A percentile compares a stretch with the other conserved stretches of the same genome.
Evolutionary conservation across 768 basidiomycete genomes (phyloP).

Genomic region (Tylopilus plumbeoviolaceoides): DNA sequence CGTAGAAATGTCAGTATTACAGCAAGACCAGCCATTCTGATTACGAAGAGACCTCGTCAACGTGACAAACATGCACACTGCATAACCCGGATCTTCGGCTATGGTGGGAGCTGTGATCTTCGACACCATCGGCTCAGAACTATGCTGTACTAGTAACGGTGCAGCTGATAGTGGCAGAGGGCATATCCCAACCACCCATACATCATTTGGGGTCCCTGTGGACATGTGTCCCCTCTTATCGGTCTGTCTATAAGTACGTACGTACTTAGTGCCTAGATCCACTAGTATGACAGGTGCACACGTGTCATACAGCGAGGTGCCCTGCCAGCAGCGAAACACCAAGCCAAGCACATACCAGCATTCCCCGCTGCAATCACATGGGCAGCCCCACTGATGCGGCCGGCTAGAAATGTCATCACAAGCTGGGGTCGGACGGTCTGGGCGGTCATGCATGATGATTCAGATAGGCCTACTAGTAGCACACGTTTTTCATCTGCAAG

Average conservation of each 20-base stretch:
- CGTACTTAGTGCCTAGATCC: not conserved
- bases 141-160: too few relatives aligned
- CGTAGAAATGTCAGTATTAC: constrained; percentile 1
- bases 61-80: not conserved
- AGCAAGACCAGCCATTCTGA: constrained; percentile 3
- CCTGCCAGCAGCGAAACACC: too few relatives aligned
- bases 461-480: too few relatives aligned
- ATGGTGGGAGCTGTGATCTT: too few relatives aligned
- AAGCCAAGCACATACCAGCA: not conserved
- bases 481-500: not conserved
- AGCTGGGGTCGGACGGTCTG: not conserved
- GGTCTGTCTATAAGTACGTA: not conserved
- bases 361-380: not conserved
- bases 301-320: not conserved
- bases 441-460: too few relatives aligned
- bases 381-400: too few relatives aligned
- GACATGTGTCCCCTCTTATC: not conserved
- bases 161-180: not conserved
- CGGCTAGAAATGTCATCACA: too few relatives aligned
- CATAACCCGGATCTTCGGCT: too few relatives aligned
- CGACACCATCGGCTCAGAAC: too few relatives aligned
- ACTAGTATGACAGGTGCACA: not conserved
- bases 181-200: not conserved
- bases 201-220: not conserved
- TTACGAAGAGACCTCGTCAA: not conserved